Evolutionary conservation across 768 basidiomycete genomes (phyloP).

Genomic region (Chalciporus sphaerocephalus): DNA sequence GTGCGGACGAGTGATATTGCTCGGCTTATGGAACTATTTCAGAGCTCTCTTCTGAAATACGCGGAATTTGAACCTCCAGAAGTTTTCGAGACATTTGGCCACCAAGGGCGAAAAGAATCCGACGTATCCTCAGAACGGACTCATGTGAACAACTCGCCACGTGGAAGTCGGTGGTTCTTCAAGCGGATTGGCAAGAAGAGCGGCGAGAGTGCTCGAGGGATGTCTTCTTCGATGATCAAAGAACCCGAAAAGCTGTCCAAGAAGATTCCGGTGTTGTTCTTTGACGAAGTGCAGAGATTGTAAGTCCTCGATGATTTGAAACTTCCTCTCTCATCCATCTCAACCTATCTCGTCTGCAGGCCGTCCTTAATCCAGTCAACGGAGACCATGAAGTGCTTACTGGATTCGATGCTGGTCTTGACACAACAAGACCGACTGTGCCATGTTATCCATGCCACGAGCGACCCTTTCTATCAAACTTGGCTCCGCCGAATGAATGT

Average conservation of each 20-base stretch:
- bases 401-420: conserved; percentile 82
- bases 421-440: conserved; percentile 86
- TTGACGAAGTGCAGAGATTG: conserved; percentile 86
- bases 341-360: conserved; percentile 33
- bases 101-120: conserved; percentile 27
- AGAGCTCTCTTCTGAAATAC: conserved; percentile 71
- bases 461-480: conserved; percentile 81
- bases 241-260: conserved; percentile 43
- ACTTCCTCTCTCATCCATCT: neutral
- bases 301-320: conserved; percentile 31
- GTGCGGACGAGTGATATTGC: conserved; percentile 79
- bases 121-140: conserved; percentile 40
- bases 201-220: conserved; percentile 29
- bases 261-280: conserved; percentile 75
- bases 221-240: conserved; percentile 30
- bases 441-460: conserved; percentile 78
- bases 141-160: conserved; percentile 35
- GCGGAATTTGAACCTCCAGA: conserved; percentile 58
- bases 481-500: conserved; percentile 78
- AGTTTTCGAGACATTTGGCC: conserved; percentile 21
- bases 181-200: conserved; percentile 22
- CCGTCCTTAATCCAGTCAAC: conserved; percentile 71
- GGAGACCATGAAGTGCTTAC: conserved; percentile 78
- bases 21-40: conserved; percentile 80
- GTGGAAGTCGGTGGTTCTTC: conserved; percentile 28